A percentile compares a stretch with the other conserved stretches of the same genome.
phyloP scores from a whole-genome alignment of 2,329 filamentous ascomycete species.

The Aureobasidium namibiae region DNA sequence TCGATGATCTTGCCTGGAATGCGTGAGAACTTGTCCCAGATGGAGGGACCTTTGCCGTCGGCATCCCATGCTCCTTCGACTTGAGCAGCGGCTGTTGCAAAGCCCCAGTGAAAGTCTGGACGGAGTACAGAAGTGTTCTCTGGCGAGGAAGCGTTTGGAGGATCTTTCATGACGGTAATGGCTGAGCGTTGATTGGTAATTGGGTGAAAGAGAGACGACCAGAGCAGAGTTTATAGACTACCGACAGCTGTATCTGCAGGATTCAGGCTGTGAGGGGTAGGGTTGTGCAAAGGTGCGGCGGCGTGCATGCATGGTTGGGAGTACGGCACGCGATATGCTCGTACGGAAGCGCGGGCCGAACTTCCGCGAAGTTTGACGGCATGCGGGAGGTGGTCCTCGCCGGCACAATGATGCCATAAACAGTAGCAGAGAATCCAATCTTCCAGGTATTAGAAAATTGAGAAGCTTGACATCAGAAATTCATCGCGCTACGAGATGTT shows the following conservation, averaged over 20 bases:
- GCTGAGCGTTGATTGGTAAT: not conserved
- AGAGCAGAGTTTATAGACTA: not conserved
- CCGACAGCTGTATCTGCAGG: not conserved
- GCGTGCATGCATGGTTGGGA: not conserved
- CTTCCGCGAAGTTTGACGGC: not conserved
- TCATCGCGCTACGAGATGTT: too few relatives aligned
- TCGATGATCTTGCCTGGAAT: slow-evolving; percentile 23
- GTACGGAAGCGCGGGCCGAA: not conserved
- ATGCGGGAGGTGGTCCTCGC: too few relatives aligned
- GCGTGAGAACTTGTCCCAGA: slow-evolving; percentile 26
- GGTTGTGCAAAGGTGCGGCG: not conserved
- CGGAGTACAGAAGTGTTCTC: slow-evolving; percentile 20
- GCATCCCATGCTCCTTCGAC: slow-evolving; percentile 36
- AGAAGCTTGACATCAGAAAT: too few relatives aligned
- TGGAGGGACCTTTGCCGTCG: slow-evolving; percentile 34
- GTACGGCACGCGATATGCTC: not conserved
- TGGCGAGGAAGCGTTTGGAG: slow-evolving; percentile 2
- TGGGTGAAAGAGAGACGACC: not conserved
- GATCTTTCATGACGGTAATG: not conserved
- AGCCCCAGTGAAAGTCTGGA: slow-evolving; percentile 34
- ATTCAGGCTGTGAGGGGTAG: not conserved
- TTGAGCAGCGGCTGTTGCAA: slow-evolving; percentile 37
- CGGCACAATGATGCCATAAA: too few relatives aligned
- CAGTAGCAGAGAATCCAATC: too few relatives aligned
- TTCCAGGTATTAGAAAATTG: too few relatives aligned